Conservation (phyloP, 495 filamentous ascomycete genomes). For the Neurospora sp. region DNA sequence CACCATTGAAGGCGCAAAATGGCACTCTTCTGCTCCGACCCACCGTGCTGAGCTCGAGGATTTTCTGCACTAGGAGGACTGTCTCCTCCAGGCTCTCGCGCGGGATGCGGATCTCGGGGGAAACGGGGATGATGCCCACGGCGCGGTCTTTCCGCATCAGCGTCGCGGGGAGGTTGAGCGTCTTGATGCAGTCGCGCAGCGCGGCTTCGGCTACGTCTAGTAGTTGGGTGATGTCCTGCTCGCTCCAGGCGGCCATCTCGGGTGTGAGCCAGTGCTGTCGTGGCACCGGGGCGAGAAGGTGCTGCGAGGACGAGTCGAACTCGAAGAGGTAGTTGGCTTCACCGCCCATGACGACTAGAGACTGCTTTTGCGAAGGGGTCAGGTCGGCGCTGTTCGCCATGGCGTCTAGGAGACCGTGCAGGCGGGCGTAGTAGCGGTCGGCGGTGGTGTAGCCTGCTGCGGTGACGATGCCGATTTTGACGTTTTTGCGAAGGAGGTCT, state of each 20-base stretch:
- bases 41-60: constrained; percentile 63
- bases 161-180: constrained; percentile 63
- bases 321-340: constrained; percentile 83
- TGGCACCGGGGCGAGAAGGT: constrained; percentile 52
- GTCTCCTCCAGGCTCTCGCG: constrained; percentile 93
- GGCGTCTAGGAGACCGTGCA: constrained; percentile 76
- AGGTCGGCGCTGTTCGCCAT: constrained; percentile 55
- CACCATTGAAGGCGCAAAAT: constrained; percentile 97
- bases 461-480: constrained; percentile 88
- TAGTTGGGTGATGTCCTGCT: constrained; percentile 63
- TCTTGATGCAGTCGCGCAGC: constrained; percentile 64
- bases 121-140: constrained; percentile 72
- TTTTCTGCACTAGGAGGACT: constrained; percentile 85
- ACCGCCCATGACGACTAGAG: constrained; percentile 78
- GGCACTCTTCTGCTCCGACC: constrained; percentile 49
- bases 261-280: constrained; percentile 68
- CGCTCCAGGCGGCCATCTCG: constrained; percentile 80
- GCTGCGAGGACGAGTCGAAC: constrained; percentile 46
- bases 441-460: constrained; percentile 92
- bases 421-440: constrained; percentile 67
- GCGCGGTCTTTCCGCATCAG: constrained; percentile 87
- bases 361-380: constrained; percentile 53
- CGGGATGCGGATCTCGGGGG: constrained; percentile 51
- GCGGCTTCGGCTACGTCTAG: constrained; percentile 81
- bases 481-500: constrained; percentile 46